A percentile compares a stretch with the other conserved stretches of the same genome.
These are phyloP conservation scores for Gossypium trilobum DNA, from an alignment of 441 rosid genomes.

Conservation along the genomic window DNA sequence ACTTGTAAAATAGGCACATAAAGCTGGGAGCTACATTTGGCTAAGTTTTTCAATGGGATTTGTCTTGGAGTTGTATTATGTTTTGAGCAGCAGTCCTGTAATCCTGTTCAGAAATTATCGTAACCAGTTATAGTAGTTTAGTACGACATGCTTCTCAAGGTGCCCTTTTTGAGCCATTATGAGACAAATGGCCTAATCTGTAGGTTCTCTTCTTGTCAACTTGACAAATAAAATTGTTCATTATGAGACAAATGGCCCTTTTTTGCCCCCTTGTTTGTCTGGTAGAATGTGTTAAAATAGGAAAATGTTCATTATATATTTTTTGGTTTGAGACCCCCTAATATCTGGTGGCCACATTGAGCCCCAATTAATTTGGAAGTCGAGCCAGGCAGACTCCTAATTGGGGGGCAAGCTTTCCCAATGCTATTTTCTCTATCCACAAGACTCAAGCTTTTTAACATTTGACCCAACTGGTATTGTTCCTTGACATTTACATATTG, in stretches of 20 bases:
- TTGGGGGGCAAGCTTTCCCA: too few relatives aligned
- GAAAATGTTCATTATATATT: background rate
- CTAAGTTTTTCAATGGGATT: background rate
- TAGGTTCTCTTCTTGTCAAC: background rate
- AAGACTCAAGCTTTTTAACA: too few relatives aligned
- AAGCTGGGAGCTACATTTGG: background rate
- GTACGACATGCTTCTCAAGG: background rate
- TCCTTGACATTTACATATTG: conserved; percentile 3
- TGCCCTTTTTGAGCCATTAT: background rate
- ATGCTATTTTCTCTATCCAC: too few relatives aligned
- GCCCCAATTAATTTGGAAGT: too few relatives aligned
- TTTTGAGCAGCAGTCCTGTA: background rate
- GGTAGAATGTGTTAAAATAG: conserved; percentile 1
- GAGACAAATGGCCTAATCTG: background rate
- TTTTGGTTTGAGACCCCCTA: too few relatives aligned
- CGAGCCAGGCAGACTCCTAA: too few relatives aligned
- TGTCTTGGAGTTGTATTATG: background rate
- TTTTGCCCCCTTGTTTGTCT: background rate
- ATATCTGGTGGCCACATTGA: too few relatives aligned
- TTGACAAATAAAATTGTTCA: background rate
- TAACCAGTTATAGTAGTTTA: background rate
- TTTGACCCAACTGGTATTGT: too few relatives aligned
- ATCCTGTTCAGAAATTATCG: conserved; percentile 2
- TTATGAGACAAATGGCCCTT: background rate
- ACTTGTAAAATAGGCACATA: background rate